Conservation (phyloP, 1,284 basidiomycete species). For the Jaminaea rosea region DNA sequence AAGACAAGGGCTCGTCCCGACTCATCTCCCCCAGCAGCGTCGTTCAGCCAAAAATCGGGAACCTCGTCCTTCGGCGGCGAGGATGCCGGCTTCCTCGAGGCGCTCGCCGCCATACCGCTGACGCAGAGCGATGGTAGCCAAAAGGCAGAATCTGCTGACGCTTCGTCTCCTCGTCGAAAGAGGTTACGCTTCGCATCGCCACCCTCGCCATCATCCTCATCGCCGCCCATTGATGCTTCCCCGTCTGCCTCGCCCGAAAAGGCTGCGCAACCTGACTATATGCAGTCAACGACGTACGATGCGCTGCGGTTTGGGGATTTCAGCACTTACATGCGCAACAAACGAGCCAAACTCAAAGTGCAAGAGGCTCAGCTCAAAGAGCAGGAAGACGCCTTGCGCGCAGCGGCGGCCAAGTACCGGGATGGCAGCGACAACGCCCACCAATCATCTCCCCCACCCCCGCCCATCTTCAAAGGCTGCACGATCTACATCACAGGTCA, state of each 20-base stretch:
- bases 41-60: background rate
- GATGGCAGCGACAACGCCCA: constrained; percentile 6
- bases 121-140: background rate
- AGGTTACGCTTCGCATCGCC: background rate
- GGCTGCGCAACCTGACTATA: background rate
- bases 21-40: background rate
- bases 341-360: constrained; percentile 62
- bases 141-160: background rate
- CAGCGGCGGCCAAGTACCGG: constrained; percentile 7
- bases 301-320: constrained; percentile 71
- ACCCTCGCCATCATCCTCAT: background rate
- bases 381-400: constrained; percentile 3
- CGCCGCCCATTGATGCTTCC: background rate
- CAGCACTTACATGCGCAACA: constrained; percentile 77
- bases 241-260: background rate
- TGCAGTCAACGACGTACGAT: constrained; percentile 54
- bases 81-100: background rate
- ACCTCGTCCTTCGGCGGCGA: background rate
- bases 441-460: constrained; percentile 7
- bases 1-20: background rate
- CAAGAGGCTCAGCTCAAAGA: constrained; percentile 30
- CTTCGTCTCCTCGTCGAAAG: background rate
- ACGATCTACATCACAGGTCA: constrained; percentile 68
- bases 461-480: constrained; percentile 27
- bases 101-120: background rate